These are phyloP conservation scores for Wakefieldia striispora DNA, from an alignment of 768 basidiomycete species.

Conservation along the genomic window DNA sequence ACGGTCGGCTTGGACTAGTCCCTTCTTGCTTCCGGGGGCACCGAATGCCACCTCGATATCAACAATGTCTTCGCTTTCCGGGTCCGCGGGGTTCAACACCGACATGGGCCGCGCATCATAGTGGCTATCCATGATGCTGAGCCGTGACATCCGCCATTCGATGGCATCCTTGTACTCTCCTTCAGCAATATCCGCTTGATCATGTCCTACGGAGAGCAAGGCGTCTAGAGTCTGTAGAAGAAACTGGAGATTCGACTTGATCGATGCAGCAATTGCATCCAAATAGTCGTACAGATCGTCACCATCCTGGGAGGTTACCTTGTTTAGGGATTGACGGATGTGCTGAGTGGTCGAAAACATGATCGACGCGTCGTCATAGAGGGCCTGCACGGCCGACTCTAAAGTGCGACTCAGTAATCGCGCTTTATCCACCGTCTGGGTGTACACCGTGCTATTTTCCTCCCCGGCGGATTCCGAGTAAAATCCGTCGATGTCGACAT, in stretches of 20 bases:
- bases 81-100: conserved; percentile 38
- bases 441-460: conserved; percentile 50
- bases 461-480: conserved; percentile 43
- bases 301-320: conserved; percentile 8
- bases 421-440: conserved; percentile 66
- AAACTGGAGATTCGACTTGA: conserved; percentile 55
- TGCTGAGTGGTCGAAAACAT: conserved; percentile 59
- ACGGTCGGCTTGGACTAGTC: conserved; percentile 19
- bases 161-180: conserved; percentile 74
- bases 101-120: conserved; percentile 44
- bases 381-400: conserved; percentile 66
- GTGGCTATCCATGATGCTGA: conserved; percentile 57
- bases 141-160: conserved; percentile 72
- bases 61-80: conserved; percentile 51
- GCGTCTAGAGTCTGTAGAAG: conserved; percentile 60
- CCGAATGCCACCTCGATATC: conserved; percentile 55
- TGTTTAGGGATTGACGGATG: conserved; percentile 17
- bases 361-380: conserved; percentile 68
- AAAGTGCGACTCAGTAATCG: conserved; percentile 64
- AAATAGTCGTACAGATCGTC: conserved; percentile 40
- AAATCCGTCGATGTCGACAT: conserved; percentile 81
- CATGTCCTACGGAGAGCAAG: conserved; percentile 61
- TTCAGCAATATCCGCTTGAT: conserved; percentile 67
- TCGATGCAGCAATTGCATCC: conserved; percentile 47
- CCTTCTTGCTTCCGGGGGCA: conserved; percentile 35